These are phyloP conservation scores for Teratosphaeriaceae sp. DNA, from an alignment of 2,329 filamentous ascomycete genomes.

Conservation along the genomic window DNA sequence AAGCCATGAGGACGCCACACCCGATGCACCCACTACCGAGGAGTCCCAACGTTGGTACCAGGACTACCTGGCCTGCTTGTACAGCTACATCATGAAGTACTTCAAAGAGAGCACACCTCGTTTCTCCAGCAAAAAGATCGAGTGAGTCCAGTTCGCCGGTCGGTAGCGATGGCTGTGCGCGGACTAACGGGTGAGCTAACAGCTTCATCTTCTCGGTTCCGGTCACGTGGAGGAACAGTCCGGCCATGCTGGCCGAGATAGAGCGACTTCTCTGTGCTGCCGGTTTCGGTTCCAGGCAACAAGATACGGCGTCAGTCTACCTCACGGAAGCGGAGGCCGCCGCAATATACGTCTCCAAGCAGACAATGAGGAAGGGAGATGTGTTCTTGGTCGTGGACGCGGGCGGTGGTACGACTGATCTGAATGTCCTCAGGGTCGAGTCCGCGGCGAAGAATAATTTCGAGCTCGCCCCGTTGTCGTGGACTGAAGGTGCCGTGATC, in stretches of 20 bases:
- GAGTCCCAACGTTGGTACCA: constrained; percentile 11
- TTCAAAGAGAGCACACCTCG: constrained; percentile 5
- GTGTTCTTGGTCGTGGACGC: constrained; percentile 16
- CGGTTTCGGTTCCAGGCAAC: constrained; percentile 3
- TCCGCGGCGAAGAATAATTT: constrained; percentile 3
- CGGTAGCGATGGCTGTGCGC: too few relatives aligned
- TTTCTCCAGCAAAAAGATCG: constrained; percentile 9
- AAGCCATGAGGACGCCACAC: constrained; percentile 3
- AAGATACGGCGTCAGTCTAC: constrained; percentile 8
- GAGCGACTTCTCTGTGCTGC: constrained; percentile 10
- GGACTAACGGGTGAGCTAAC: too few relatives aligned
- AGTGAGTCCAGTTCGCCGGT: too few relatives aligned
- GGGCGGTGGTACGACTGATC: constrained; percentile 17
- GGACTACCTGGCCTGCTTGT: constrained; percentile 11
- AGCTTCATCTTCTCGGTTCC: constrained; percentile 15
- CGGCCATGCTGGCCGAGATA: constrained; percentile 11
- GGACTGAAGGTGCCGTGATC: constrained; percentile 13
- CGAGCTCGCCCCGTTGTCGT: constrained; percentile 14
- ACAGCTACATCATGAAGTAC: constrained; percentile 7
- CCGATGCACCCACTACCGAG: background rate
- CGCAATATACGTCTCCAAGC: constrained; percentile 12
- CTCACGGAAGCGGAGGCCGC: constrained; percentile 19
- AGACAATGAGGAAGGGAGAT: constrained; percentile 10
- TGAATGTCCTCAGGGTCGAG: constrained; percentile 13
- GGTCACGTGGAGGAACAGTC: constrained; percentile 16